Base-by-base conservation (phyloP, 2,329 filamentous ascomycete genomes). In the Aspergillus luchuensis region DNA sequence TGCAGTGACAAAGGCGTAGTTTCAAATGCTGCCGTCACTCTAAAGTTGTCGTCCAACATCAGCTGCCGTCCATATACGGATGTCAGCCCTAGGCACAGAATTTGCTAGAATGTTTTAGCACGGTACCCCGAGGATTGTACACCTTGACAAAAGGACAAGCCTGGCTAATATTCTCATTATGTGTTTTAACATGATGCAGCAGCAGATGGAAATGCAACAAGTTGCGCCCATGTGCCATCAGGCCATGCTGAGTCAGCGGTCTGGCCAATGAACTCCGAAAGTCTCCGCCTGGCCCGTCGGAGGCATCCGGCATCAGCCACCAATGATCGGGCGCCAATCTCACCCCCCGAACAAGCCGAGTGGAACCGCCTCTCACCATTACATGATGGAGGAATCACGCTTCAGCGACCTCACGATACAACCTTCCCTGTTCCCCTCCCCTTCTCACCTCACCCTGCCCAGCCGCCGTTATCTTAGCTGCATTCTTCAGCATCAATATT, bases 161-260 rank as follows among this genome's bases (percentile, higher is more conserved):
- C 33, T 36, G 5, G 19, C 5, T 23, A 23, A 15, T 23, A 30
- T n/a, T 45, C 3, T 13, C 8, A 45, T 21, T 19, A 43, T 43
- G n/a, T 10, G 5, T 6, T 6, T 45, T 17, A 19, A 45, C 41
- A 45, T 45, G 11, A 11, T 11, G 28, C n/a, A 21, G 5, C 11
- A 21, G 5, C 11, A 41, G n/a, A 45, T 45, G 41, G 8, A 4
- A 11, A 45, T 45, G 41, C 41, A 13, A 45, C 41, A 30, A 30
- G 28, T 8, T 45, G 17, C 17, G 28, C 19, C 47, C 47, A 49
- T 8, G 21, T 49, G 47, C 47, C 25, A 50, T 30, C 47, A 28
- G 47, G 25, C 30, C 28, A 39, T 38, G 50, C 21, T 53, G 50
- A 33, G 39, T 56, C 36, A 56, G 53, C 53, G 53, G n/a, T 56